phyloP scores from a whole-genome alignment of 2,329 filamentous ascomycete genomes.

The Shiraia sp. region DNA sequence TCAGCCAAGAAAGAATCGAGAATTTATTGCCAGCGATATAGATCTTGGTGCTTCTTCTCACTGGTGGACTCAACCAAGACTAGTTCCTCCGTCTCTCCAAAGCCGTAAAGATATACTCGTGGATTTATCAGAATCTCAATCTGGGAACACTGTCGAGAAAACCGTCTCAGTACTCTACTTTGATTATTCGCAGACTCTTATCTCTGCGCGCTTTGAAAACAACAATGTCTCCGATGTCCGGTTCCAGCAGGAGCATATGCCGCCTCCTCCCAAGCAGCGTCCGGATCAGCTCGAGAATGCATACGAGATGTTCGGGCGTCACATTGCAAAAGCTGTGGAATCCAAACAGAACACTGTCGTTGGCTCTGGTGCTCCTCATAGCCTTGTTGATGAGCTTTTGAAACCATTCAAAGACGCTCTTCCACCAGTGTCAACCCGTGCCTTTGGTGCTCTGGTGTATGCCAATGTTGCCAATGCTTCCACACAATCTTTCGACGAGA shows the following conservation, averaged over 20 bases:
- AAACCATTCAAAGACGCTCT: constrained; percentile 74
- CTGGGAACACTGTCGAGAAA: constrained; percentile 75
- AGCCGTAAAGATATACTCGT: constrained; percentile 80
- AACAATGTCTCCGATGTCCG: constrained; percentile 72
- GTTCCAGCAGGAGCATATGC: constrained; percentile 84
- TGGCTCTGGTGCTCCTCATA: constrained; percentile 80
- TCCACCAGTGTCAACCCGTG: constrained; percentile 80
- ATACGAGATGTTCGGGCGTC: constrained; percentile 78
- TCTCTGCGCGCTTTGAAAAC: constrained; percentile 78
- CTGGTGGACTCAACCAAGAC: constrained; percentile 87
- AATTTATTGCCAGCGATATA: constrained; percentile 85
- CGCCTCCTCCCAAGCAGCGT: constrained; percentile 77
- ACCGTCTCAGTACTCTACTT: constrained; percentile 87
- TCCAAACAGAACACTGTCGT: constrained; percentile 78
- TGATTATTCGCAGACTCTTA: constrained; percentile 93
- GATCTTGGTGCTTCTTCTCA: constrained; percentile 73
- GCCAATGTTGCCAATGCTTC: constrained; percentile 93
- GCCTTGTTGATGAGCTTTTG: constrained; percentile 78
- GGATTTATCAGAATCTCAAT: constrained; percentile 78
- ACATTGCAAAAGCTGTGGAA: constrained; percentile 71
- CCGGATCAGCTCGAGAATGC: constrained; percentile 92
- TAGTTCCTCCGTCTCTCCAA: constrained; percentile 79
- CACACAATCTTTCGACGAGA: constrained; percentile 88
- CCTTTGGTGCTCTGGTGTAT: constrained; percentile 92
- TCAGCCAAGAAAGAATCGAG: constrained; percentile 71